phyloP scores from a whole-genome alignment of 2,329 filamentous ascomycete species.

The Aspergillus brunneoviolaceus region DNA sequence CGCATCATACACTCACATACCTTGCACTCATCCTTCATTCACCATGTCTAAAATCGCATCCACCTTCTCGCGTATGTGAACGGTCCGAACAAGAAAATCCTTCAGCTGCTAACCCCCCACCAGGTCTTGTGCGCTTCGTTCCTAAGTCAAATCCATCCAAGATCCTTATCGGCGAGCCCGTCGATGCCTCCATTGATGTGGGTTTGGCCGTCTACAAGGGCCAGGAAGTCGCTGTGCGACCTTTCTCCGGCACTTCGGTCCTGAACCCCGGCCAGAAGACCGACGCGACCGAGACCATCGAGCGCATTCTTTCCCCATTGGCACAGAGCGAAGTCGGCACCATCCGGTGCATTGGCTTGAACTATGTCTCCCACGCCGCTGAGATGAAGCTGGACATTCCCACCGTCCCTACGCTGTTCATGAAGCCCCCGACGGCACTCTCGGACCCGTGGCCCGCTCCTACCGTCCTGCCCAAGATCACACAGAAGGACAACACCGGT shows the following conservation, averaged over 20 bases:
- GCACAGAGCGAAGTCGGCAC: conserved; percentile 53
- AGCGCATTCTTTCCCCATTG: conserved; percentile 53
- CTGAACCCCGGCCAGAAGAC: conserved; percentile 55
- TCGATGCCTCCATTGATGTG: conserved; percentile 55
- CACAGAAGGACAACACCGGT: conserved; percentile 53
- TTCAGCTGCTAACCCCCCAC: conserved; percentile 5
- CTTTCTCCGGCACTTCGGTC: conserved; percentile 61
- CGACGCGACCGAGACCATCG: conserved; percentile 36
- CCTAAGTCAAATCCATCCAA: conserved; percentile 52
- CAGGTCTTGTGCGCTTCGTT: conserved; percentile 61
- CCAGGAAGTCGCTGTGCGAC: conserved; percentile 55
- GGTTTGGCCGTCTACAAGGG: conserved; percentile 57
- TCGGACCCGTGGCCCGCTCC: conserved; percentile 55
- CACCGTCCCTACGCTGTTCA: conserved; percentile 56
- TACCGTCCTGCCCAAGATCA: conserved; percentile 55
- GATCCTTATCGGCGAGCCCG: conserved; percentile 58
- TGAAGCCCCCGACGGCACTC: conserved; percentile 58
- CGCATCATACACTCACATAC: not conserved
- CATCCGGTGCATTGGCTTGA: conserved; percentile 60
- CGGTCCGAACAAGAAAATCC: not conserved
- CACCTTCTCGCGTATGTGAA: conserved; percentile 36
- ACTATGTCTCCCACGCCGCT: conserved; percentile 53
- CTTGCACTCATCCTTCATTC: not conserved
- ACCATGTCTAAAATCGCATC: conserved; percentile 39
- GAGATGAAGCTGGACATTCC: conserved; percentile 56